These are phyloP conservation scores for Trichoderma breve DNA, from an alignment of 2,329 filamentous ascomycete species.

Conservation along the genomic window DNA sequence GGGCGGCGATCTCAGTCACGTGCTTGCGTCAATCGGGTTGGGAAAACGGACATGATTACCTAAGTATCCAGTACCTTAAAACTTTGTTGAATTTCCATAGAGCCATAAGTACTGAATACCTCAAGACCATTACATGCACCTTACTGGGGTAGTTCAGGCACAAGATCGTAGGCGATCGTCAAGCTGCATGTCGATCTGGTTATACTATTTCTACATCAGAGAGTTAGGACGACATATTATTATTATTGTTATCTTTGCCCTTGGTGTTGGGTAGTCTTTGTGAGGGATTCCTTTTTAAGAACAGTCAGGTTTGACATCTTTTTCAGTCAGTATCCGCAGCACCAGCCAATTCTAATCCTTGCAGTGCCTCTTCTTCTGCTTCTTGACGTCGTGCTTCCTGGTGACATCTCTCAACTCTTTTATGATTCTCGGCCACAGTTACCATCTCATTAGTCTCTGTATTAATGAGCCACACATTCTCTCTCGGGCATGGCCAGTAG, in stretches of 20 bases:
- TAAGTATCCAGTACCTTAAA: not conserved
- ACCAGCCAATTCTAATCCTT: not conserved
- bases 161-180: not conserved
- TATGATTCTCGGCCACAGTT: not conserved
- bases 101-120: not conserved
- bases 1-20: not conserved
- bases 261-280: not conserved
- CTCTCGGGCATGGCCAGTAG: not conserved
- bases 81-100: fast-evolving
- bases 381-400: not conserved
- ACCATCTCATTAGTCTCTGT: not conserved
- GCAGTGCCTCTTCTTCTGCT: not conserved
- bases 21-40: not conserved
- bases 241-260: not conserved
- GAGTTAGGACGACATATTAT: not conserved
- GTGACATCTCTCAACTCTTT: not conserved
- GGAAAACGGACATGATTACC: not conserved
- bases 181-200: not conserved
- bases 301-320: not conserved
- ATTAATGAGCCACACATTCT: not conserved
- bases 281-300: not conserved
- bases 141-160: not conserved
- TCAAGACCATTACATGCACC: not conserved
- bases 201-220: not conserved
- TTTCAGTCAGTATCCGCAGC: not conserved